Evolutionary conservation across 208 protist species (phyloP).

Genomic region (Wallacemonas sp.): DNA sequence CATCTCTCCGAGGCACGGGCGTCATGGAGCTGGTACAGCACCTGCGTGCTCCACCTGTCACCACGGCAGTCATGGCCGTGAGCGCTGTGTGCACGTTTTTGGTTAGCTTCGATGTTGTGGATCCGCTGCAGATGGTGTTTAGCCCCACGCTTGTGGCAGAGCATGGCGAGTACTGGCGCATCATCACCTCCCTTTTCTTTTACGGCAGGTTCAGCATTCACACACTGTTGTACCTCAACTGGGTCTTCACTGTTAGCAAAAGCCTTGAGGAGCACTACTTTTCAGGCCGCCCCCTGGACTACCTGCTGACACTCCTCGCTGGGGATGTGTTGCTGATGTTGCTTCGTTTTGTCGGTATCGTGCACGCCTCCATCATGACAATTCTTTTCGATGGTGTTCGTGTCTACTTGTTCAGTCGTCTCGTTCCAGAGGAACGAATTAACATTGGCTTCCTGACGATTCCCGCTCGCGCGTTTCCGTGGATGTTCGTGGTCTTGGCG

Average conservation of each 20-base stretch:
- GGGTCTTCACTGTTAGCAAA: slow-evolving; percentile 63
- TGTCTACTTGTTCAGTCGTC: slow-evolving; percentile 66
- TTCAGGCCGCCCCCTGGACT: slow-evolving; percentile 52
- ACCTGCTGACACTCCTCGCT: slow-evolving; percentile 61
- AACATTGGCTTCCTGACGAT: slow-evolving; percentile 59
- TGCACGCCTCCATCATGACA: slow-evolving; percentile 54
- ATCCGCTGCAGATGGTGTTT: slow-evolving; percentile 71
- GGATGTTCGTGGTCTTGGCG: slow-evolving; percentile 51
- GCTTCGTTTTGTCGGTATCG: slow-evolving; percentile 33
- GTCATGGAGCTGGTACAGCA: slow-evolving; percentile 22
- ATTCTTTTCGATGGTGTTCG: slow-evolving; percentile 7
- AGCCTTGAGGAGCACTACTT: slow-evolving; percentile 78
- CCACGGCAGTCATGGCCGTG: slow-evolving; percentile 26
- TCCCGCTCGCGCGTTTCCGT: slow-evolving; percentile 53
- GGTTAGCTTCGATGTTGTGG: slow-evolving; percentile 54
- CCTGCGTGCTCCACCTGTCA: slow-evolving; percentile 38
- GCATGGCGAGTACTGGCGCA: slow-evolving; percentile 83
- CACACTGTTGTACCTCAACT: slow-evolving; percentile 60
- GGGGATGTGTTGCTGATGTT: slow-evolving; percentile 48
- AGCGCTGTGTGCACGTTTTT: slow-evolving; percentile 43
- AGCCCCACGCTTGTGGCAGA: slow-evolving; percentile 70
- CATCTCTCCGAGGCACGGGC: too few species aligned
- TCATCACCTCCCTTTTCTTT: slow-evolving; percentile 78
- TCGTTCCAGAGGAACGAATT: slow-evolving; percentile 54
- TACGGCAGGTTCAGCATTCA: slow-evolving; percentile 57